Base-by-base conservation (phyloP, 192 early-diverging fungal species). In the Rhizoclosmatium sp. region DNA sequence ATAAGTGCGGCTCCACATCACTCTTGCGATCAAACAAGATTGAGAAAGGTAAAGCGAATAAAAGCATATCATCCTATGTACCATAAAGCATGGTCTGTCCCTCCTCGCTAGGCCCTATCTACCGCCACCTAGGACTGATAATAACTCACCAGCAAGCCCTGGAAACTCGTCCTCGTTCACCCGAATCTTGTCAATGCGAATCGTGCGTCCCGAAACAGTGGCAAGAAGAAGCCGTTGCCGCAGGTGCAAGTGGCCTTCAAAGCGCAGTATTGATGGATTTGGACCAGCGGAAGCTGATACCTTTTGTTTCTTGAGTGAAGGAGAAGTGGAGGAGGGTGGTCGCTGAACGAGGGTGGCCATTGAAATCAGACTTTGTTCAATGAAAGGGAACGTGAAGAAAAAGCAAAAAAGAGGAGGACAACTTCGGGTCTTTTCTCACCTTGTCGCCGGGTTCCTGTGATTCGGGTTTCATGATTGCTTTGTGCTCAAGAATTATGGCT, bases 181-280 rank as follows among this genome's bases (percentile, higher is more conserved):
- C 40, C 98, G 91, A 84, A 99, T 98, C 79, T 93, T 91, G 76
- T 95, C 93, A 80, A 99, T 95, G 75, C 93, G 92, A 51, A 99
- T 84, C 2, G 93, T 81, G 60, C 91, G 92, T 77, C 93, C 92
- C 71, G 92, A 92, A 62, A 99, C 84, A 39, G 94, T 93, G 40
- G 96, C 92, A 48, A 99, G 85, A 14, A 99, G 88, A 64, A 99
- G 89, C 49, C 98, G 87, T 83, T 98, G 95, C 60, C 95, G 88
- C 66, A 99, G 85, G 78, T 94, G 94, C 78, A 90, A 89, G 85
- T 96, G 93, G 14, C 96, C 98, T 75, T 93, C 89, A 74, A 93
- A 88, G 10, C 82, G 77, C n/a, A 85, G 71, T 46, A 85, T 83
- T n/a, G 60, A 62, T 19, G 60, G 21, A 21, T 62, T 62, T 5